Conservation (phyloP, 208 protist genomes). For the Angomonas deanei region DNA sequence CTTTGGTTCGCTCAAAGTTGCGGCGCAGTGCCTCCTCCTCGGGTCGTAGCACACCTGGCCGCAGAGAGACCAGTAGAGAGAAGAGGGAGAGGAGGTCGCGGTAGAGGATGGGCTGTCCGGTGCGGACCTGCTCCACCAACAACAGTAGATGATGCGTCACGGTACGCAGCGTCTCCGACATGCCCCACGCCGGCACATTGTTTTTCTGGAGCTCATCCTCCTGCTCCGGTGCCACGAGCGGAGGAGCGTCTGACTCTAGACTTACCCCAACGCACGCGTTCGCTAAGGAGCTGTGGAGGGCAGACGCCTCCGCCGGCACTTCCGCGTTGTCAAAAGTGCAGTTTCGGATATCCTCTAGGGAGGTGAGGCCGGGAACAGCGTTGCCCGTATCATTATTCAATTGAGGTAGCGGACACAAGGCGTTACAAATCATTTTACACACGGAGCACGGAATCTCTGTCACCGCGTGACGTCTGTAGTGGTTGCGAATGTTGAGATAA, state of each 20-base stretch:
- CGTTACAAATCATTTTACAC: slow-evolving; percentile 58
- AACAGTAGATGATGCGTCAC: slow-evolving; percentile 34
- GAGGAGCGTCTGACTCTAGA: slow-evolving; percentile 12
- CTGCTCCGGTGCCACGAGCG: slow-evolving; percentile 5
- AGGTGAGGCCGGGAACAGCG: neutral
- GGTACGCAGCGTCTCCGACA: slow-evolving; percentile 54
- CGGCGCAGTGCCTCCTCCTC: slow-evolving; percentile 15
- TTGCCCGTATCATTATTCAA: slow-evolving; percentile 13
- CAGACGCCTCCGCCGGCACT: slow-evolving; percentile 9
- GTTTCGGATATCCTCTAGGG: slow-evolving; percentile 40
- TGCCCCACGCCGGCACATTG: slow-evolving; percentile 28
- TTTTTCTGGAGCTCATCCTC: slow-evolving; percentile 41
- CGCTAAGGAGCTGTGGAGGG: slow-evolving; percentile 32
- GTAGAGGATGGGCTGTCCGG: slow-evolving; percentile 33
- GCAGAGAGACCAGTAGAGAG: slow-evolving; percentile 43
- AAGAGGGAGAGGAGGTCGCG: slow-evolving; percentile 48
- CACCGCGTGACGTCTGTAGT: slow-evolving; percentile 37
- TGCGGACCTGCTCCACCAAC: slow-evolving; percentile 50
- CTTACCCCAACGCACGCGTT: slow-evolving; percentile 41
- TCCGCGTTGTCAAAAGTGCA: slow-evolving; percentile 2
- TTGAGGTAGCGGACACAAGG: slow-evolving; percentile 46
- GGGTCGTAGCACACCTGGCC: slow-evolving; percentile 16
- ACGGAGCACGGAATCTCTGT: slow-evolving; percentile 65
- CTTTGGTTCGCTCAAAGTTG: slow-evolving; percentile 30
- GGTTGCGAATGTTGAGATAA: neutral